Conservation (phyloP, 768 basidiomycete genomes). For the Rhizopogon roseolus region DNA sequence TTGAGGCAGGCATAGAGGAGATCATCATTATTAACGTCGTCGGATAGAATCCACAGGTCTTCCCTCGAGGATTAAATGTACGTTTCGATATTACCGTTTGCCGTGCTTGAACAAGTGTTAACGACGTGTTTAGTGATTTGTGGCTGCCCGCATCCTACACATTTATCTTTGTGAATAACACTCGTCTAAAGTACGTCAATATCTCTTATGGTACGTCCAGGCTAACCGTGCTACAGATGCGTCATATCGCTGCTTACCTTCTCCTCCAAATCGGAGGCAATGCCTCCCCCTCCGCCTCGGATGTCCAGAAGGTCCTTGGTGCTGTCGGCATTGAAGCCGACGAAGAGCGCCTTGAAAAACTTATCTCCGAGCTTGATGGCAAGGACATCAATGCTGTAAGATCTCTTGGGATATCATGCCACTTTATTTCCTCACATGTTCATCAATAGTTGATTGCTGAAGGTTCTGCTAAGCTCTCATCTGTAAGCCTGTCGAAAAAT, state of each 20-base stretch:
- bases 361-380: conserved; percentile 86
- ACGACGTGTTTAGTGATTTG: conserved; percentile 66
- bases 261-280: conserved; percentile 96
- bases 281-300: conserved; percentile 74
- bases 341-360: conserved; percentile 69
- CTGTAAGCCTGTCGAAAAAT: conserved; percentile 47
- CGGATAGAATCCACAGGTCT: conserved; percentile 94
- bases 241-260: conserved; percentile 92
- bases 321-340: conserved; percentile 90
- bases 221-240: conserved; percentile 52
- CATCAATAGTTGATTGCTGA: conserved; percentile 75
- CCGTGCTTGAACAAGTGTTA: neutral
- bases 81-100: neutral
- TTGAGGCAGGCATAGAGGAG: conserved; percentile 8
- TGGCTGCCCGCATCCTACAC: conserved; percentile 66
- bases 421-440: neutral
- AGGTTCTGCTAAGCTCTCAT: conserved; percentile 90
- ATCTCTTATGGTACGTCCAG: neutral
- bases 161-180: conserved; percentile 10
- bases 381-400: conserved; percentile 82
- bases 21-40: conserved; percentile 33
- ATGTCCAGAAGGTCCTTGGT: conserved; percentile 83
- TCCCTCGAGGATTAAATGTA: conserved; percentile 86
- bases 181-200: conserved; percentile 39
- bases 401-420: neutral